Evolutionary conservation across 768 basidiomycete species (phyloP).

Genomic region (Sarcodon sp.): DNA sequence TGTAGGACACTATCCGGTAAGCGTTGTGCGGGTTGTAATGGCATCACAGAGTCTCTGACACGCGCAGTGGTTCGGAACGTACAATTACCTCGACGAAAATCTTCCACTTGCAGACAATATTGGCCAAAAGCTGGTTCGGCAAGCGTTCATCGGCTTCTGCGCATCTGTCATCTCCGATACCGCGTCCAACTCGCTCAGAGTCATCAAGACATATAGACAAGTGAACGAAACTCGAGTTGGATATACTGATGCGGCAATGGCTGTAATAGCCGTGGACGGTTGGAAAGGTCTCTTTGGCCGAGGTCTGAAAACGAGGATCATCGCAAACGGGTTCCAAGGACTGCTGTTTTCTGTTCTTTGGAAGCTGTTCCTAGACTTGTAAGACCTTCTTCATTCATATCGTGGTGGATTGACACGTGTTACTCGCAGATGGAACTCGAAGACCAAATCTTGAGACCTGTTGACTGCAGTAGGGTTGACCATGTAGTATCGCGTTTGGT

Average conservation of each 20-base stretch:
- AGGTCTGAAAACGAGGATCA: slow-evolving; percentile 78
- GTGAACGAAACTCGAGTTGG: slow-evolving; percentile 73
- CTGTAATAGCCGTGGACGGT: slow-evolving; percentile 68
- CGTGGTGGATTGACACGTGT: neutral
- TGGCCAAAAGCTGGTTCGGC: slow-evolving; percentile 51
- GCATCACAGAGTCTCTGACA: too few relatives aligned
- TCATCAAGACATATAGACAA: slow-evolving; percentile 93
- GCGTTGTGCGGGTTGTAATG: slow-evolving; percentile 9
- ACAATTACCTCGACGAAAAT: slow-evolving; percentile 61
- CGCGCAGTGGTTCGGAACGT: slow-evolving; percentile 67
- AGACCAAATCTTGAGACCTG: neutral
- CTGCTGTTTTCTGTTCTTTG: slow-evolving; percentile 87
- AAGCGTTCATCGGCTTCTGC: slow-evolving; percentile 84
- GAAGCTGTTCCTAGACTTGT: slow-evolving; percentile 87
- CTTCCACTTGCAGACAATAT: slow-evolving; percentile 46
- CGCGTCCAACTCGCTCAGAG: slow-evolving; percentile 77
- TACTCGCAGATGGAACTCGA: neutral
- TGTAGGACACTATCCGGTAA: slow-evolving; percentile 80
- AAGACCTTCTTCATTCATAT: slow-evolving; percentile 18
- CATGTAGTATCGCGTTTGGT: too few relatives aligned
- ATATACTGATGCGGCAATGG: slow-evolving; percentile 66
- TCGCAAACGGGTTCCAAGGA: slow-evolving; percentile 88
- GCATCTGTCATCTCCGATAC: slow-evolving; percentile 83
- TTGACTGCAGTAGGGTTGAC: too few relatives aligned
- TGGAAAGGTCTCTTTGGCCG: slow-evolving; percentile 73